Base-by-base conservation (phyloP, 495 filamentous ascomycete species). In the Penicillium angulare region DNA sequence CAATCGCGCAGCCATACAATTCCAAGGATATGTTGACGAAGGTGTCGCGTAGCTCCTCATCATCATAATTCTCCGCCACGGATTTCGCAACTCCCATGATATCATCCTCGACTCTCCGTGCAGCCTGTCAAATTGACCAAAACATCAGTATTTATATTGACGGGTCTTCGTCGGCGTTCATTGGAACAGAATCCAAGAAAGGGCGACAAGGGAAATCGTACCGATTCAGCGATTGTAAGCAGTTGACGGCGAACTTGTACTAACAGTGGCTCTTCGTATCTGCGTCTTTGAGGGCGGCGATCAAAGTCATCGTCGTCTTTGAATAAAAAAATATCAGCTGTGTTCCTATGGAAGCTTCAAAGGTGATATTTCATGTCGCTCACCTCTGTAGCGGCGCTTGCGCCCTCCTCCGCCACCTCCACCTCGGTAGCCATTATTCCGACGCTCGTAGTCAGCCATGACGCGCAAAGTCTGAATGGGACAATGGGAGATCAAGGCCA, bases 191-290 rank as follows among this genome's bases (percentile, higher is more conserved):
- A 26, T 35, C 49, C 41, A 46, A 21, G 41, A n/a, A 39, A 34
- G 17, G 15, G 40, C 15, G 38, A 39, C 22, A 32, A 32, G 43
- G 12, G 36, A 38, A 42, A 9, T 53, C 77, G 46, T 77, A 85
- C 81, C 51, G 88, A 92, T 77, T 96, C 91, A 39, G 92, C 92
- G 59, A 97, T 86, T 23, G 80, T 74, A 24, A 96, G 75, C 15
- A 96, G 77, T 66, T 92, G 86, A 55, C 86, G 88, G 56, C 90
- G 87, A 46, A 96, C 71, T 61, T 85, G 87, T 34, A 85, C 80
- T 51, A 82, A 77, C 16, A 86, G 69, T 13, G 93, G 87, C 52
- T 92, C 88, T 59, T 92, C 86, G 57, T 88, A 89, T 61, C 87
- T 81, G 34, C 88, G 83, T 47, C 89, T 80, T 57, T 86, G 86